phyloP scores from a whole-genome alignment of 257 asterid genomes.

The Forsythia viridissima region DNA sequence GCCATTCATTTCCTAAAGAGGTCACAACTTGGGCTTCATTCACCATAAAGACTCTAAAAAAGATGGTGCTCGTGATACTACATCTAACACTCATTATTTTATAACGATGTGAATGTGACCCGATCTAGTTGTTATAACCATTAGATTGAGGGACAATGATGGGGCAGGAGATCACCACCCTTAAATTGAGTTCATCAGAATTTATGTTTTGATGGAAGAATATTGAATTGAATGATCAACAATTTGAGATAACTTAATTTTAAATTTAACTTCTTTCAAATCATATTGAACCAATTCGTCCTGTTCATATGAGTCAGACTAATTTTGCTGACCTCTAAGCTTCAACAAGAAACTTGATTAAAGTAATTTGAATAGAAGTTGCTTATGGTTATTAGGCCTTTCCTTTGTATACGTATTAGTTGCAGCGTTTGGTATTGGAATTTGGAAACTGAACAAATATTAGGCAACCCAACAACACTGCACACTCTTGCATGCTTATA shows the following conservation, averaged over 20 bases:
- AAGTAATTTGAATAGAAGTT: background rate
- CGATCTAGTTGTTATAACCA: background rate
- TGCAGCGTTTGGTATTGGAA: background rate
- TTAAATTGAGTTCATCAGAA: background rate
- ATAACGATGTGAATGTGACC: background rate
- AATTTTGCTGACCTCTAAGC: background rate
- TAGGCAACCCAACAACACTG: background rate
- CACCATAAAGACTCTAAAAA: constrained; percentile 28
- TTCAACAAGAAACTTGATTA: background rate
- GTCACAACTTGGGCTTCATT: constrained; percentile 30
- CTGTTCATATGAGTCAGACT: background rate
- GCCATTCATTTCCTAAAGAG: constrained; percentile 32
- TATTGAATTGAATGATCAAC: too few species aligned
- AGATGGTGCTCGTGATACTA: background rate
- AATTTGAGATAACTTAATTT: too few species aligned
- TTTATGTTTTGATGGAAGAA: too few species aligned
- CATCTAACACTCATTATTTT: background rate
- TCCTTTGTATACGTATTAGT: background rate
- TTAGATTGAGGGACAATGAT: too few species aligned
- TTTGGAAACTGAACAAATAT: background rate
- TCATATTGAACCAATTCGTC: too few species aligned
- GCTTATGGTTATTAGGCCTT: background rate
- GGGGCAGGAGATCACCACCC: too few species aligned
- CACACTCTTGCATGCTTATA: background rate
- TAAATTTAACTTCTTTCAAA: background rate